These are phyloP conservation scores for Proliferodiscus dingleyae DNA, from an alignment of 2,329 filamentous ascomycete species.

Conservation along the genomic window DNA sequence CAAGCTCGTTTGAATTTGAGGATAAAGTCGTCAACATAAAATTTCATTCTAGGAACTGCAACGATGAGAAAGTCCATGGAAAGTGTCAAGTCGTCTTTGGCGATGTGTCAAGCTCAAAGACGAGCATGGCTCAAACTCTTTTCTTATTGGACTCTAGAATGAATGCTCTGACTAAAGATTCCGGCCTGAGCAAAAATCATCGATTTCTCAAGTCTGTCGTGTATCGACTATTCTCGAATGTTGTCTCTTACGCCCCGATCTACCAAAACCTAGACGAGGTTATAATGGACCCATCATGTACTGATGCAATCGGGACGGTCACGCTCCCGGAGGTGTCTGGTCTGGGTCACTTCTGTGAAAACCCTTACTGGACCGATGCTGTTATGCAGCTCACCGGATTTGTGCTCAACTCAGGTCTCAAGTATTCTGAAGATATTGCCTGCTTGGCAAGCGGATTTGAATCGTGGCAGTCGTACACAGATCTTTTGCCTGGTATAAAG, in stretches of 20 bases:
- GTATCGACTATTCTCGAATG: neutral
- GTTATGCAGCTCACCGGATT: neutral
- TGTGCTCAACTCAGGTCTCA: neutral
- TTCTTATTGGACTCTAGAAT: neutral
- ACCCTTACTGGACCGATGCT: neutral
- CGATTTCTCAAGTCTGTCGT: neutral
- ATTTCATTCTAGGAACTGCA: too few relatives aligned
- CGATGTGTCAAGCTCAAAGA: too few relatives aligned
- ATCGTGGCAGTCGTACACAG: too few relatives aligned
- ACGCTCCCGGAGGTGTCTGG: neutral
- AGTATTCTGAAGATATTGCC: too few relatives aligned
- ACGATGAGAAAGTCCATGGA: too few relatives aligned
- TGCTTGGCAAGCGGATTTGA: too few relatives aligned
- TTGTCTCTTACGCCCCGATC: neutral
- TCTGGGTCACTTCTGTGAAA: neutral
- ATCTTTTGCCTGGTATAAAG: too few relatives aligned
- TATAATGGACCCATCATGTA: neutral
- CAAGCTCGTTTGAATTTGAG: too few relatives aligned
- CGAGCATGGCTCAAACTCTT: neutral
- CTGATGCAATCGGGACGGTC: neutral
- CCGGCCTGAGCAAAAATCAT: neutral
- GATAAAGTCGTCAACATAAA: too few relatives aligned
- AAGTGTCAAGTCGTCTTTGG: too few relatives aligned
- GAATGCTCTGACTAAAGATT: neutral
- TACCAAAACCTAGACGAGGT: neutral